A percentile compares a stretch with the other conserved stretches of the same genome.
Conservation (phyloP, 169 alveolate species). For the Cryptosporidium viatorum region DNA sequence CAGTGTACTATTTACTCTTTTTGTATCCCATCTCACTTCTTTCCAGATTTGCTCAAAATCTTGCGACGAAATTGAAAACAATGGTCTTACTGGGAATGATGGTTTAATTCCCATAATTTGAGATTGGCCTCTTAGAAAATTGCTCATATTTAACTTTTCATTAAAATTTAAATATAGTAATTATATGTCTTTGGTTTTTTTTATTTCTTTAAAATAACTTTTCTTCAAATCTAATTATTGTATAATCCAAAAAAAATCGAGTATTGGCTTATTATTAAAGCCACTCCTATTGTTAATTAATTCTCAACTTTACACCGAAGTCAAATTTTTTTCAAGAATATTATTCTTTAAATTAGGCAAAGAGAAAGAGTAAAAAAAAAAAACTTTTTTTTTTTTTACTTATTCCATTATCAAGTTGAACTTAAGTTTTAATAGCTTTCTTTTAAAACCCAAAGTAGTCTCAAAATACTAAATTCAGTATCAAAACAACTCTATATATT, state of each 20-base stretch:
- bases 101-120: conserved; percentile 3
- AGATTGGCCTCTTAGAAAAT: conserved; percentile 12
- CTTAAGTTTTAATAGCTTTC: background rate
- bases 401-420: background rate
- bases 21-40: conserved; percentile 70
- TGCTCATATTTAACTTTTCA: background rate
- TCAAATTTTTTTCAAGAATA: background rate
- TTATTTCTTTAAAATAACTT: background rate
- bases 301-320: background rate
- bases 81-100: background rate
- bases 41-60: conserved; percentile 69
- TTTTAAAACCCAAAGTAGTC: background rate
- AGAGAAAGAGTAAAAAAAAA: background rate
- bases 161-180: background rate
- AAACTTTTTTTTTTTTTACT: no score
- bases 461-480: background rate
- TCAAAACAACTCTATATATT: background rate
- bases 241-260: no score
- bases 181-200: background rate
- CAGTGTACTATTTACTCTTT: conserved; percentile 18
- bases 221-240: background rate
- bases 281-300: background rate
- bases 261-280: no score
- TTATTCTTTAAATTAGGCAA: background rate
- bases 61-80: conserved; percentile 21